These are phyloP conservation scores for Podospora pseudoanserina DNA, from an alignment of 495 filamentous ascomycete species.

Conservation along the genomic window DNA sequence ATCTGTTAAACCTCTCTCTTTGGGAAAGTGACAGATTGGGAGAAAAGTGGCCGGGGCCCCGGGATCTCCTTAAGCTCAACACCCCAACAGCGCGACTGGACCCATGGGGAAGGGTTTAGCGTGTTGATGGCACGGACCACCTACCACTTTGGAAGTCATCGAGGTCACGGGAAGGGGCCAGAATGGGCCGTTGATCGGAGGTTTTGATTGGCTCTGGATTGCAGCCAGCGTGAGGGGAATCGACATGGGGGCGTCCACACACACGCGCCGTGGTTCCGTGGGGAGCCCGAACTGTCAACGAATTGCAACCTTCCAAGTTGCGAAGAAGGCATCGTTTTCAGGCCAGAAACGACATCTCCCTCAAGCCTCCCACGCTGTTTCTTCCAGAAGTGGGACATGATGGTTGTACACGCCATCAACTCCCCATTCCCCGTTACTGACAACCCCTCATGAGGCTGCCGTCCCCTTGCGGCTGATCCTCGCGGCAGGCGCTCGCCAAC, in stretches of 20 bases:
- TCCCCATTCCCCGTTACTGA: not conserved
- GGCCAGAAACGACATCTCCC: not conserved
- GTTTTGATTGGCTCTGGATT: conserved; percentile 8
- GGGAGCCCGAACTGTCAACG: not conserved
- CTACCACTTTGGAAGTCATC: not conserved
- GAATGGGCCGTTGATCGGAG: conserved; percentile 5
- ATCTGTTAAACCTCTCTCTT: conserved; percentile 23
- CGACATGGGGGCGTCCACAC: conserved; percentile 15
- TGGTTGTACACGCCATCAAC: no score
- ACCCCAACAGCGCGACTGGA: conserved; percentile 25
- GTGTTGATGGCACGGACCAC: conserved; percentile 28
- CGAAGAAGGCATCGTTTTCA: not conserved
- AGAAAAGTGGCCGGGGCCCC: conserved; percentile 27
- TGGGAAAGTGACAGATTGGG: conserved; percentile 27
- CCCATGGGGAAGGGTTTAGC: conserved; percentile 18
- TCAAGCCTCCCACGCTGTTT: not conserved
- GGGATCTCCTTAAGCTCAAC: conserved; percentile 13
- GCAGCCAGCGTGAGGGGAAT: conserved; percentile 17
- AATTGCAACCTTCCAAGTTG: not conserved
- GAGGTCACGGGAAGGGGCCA: conserved; percentile 14
- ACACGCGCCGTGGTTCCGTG: conserved; percentile 23
- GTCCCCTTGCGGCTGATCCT: not conserved
- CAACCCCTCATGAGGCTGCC: not conserved
- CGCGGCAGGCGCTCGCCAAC: conserved; percentile 1
- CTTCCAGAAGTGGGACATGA: no score